Evolutionary conservation across 306 rosid species (phyloP).

Genomic region (Calophaca sinica): DNA sequence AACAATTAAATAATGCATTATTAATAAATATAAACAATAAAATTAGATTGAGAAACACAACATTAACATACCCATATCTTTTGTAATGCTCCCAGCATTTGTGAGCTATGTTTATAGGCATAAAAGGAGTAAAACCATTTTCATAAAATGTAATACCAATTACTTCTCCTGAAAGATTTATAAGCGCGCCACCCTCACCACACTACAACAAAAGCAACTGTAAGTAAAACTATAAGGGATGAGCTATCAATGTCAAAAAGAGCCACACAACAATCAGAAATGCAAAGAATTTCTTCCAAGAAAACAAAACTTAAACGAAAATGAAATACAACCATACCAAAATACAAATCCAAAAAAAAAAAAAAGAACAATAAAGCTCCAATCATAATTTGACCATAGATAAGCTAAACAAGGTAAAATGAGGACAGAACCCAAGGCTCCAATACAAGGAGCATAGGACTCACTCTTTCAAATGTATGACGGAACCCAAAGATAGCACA

Average conservation of each 20-base stretch:
- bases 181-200: conserved; percentile 8
- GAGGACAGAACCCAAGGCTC: not conserved
- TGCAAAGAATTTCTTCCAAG: not conserved
- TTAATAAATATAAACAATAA: conserved; percentile 1
- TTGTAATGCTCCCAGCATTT: conserved; percentile 15
- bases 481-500: not conserved
- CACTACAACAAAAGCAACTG: conserved; percentile 8
- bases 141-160: not conserved
- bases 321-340: conserved; percentile 11
- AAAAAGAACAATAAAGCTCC: no score
- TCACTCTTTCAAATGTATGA: not conserved
- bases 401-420: no score
- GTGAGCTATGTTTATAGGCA: conserved; percentile 10
- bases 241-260: not conserved
- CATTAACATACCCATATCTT: conserved; percentile 6
- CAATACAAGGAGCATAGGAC: not conserved
- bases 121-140: not conserved
- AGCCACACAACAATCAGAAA: not conserved
- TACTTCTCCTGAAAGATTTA: not conserved
- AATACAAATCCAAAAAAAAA: no score
- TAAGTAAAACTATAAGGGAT: not conserved
- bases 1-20: not conserved
- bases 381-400: no score
- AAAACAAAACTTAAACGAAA: not conserved
- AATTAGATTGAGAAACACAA: conserved; percentile 7